Conservation (phyloP, 75 land plant species). For the Adiantum capillusveneris region DNA sequence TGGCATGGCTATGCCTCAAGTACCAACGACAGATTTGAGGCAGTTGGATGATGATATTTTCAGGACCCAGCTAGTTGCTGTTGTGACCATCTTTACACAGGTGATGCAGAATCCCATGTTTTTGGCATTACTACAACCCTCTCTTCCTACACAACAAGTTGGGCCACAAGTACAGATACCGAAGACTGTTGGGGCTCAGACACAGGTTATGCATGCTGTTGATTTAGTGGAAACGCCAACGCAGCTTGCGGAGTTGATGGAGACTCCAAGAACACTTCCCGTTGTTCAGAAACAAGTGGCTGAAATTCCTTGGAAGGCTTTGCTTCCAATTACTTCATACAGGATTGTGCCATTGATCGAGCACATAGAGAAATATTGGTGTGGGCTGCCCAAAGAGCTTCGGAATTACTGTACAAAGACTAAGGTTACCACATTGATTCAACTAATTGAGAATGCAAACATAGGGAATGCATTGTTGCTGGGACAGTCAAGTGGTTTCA, state of each 20-base stretch:
- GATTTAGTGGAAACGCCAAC: neutral
- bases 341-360: neutral
- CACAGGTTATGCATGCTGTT: neutral
- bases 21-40: neutral
- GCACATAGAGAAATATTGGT: neutral
- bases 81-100: too few relatives aligned
- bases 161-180: neutral
- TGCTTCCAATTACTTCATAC: neutral
- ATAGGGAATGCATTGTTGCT: too few relatives aligned
- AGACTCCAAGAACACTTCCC: neutral
- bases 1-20: neutral
- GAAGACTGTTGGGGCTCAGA: neutral
- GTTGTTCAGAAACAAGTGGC: neutral
- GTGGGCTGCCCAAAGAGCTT: constrained; percentile 2
- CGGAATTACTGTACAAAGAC: too few relatives aligned
- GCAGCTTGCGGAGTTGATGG: neutral
- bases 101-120: neutral
- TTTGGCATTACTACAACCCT: neutral
- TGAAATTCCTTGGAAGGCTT: neutral
- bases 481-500: too few relatives aligned
- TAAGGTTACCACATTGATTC: too few relatives aligned
- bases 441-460: too few relatives aligned
- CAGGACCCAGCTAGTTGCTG: neutral
- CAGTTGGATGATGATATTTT: neutral
- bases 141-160: neutral